phyloP scores from a whole-genome alignment of 495 filamentous ascomycete species.

The Aspergillus baeticus region DNA sequence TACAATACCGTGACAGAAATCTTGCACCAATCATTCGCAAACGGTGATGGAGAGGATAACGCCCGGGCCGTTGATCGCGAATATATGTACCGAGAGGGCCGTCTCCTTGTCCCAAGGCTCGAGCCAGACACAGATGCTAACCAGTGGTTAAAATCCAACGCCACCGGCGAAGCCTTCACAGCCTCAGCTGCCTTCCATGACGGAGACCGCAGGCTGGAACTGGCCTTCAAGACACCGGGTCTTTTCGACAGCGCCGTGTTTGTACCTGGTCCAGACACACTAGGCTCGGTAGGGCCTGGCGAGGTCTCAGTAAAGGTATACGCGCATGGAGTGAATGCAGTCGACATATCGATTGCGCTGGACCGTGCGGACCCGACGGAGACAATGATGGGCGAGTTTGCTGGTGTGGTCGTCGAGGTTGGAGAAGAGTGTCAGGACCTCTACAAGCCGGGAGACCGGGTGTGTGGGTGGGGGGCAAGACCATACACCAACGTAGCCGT shows the following conservation, averaged over 20 bases:
- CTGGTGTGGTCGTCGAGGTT: background rate
- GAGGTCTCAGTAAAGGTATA: background rate
- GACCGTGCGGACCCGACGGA: background rate
- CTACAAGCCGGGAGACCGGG: background rate
- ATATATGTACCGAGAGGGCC: background rate
- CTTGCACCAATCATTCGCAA: background rate
- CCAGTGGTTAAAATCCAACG: background rate
- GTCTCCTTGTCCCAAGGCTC: background rate
- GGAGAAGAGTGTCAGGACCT: background rate
- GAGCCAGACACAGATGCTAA: background rate
- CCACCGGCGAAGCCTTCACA: background rate
- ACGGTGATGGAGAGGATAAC: background rate
- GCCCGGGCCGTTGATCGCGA: background rate
- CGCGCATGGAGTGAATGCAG: background rate
- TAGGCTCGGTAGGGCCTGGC: background rate
- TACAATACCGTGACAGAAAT: background rate
- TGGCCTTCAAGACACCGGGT: background rate
- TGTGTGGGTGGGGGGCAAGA: background rate
- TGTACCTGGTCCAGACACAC: background rate
- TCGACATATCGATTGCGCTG: background rate
- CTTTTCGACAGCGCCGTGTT: background rate
- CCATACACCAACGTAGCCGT: background rate
- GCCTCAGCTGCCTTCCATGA: background rate
- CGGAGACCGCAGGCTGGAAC: background rate
- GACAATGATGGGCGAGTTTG: conserved; percentile 5